Evolutionary conservation across 305 asterid genomes (phyloP).

Genomic region (Plantago coronopus): DNA sequence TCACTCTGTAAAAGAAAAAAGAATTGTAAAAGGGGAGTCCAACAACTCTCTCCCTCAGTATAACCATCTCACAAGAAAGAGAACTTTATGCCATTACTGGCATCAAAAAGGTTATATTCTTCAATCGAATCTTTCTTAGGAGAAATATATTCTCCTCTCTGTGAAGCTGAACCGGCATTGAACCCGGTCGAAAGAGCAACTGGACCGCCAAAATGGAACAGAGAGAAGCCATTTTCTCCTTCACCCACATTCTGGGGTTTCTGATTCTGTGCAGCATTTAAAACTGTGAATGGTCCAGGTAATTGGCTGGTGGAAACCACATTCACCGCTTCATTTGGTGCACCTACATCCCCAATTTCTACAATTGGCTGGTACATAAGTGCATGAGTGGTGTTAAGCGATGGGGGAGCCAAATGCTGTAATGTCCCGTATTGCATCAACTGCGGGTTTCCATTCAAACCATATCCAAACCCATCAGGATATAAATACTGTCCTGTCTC

Average conservation of each 20-base stretch:
- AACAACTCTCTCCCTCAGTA: constrained; percentile 28
- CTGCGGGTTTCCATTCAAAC: constrained; percentile 58
- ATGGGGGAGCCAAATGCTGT: constrained; percentile 54
- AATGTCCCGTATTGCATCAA: constrained; percentile 61
- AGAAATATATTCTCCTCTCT: constrained; percentile 41
- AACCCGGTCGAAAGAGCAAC: constrained; percentile 70
- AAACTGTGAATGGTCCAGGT: constrained; percentile 23
- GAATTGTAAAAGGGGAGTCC: no score
- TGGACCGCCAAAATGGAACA: constrained; percentile 92
- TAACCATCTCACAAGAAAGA: constrained; percentile 58
- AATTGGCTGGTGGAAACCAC: constrained; percentile 30
- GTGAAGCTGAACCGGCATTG: constrained; percentile 39
- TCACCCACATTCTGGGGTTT: constrained; percentile 36
- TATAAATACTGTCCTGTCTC: constrained; percentile 66
- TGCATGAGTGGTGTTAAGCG: constrained; percentile 46
- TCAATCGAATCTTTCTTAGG: constrained; percentile 55
- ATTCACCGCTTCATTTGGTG: constrained; percentile 25
- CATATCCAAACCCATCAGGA: constrained; percentile 59
- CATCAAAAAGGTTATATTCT: constrained; percentile 89
- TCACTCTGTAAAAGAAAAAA: no score
- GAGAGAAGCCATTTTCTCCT: constrained; percentile 69
- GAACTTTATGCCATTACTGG: constrained; percentile 77
- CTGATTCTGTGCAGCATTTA: constrained; percentile 30
- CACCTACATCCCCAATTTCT: constrained; percentile 46
- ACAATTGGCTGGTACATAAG: constrained; percentile 60